Evolutionary conservation across 208 protist genomes (phyloP).

Genomic region (Phytomonas sp.): DNA sequence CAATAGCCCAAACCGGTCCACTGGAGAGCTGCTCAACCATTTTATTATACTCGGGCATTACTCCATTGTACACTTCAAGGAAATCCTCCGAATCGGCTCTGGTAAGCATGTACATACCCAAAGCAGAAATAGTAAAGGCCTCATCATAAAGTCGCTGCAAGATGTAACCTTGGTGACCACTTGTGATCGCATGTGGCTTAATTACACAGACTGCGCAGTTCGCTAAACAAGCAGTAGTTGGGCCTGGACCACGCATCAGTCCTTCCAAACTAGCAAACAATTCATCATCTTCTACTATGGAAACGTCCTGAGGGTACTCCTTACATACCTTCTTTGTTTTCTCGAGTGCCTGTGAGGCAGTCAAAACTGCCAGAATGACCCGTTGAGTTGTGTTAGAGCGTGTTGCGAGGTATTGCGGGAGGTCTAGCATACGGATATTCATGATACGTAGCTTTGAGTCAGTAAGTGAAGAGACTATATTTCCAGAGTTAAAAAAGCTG

Average conservation of each 20-base stretch:
- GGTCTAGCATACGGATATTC: slow-evolving; percentile 60
- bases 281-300: slow-evolving; percentile 33
- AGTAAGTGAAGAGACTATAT: slow-evolving; percentile 6
- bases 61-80: slow-evolving; percentile 95
- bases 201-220: slow-evolving; percentile 93
- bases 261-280: slow-evolving; percentile 3
- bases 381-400: slow-evolving; percentile 21
- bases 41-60: slow-evolving; percentile 90
- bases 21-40: slow-evolving; percentile 90
- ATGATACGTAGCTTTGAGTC: slow-evolving; percentile 52
- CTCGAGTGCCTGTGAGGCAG: slow-evolving; percentile 53
- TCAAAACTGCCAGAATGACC: slow-evolving; percentile 49
- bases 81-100: slow-evolving; percentile 92
- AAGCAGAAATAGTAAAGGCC: slow-evolving; percentile 89
- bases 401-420: slow-evolving; percentile 32
- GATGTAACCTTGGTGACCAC: slow-evolving; percentile 83
- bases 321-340: slow-evolving; percentile 24
- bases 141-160: slow-evolving; percentile 85
- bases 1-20: slow-evolving; percentile 80
- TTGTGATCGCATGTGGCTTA: slow-evolving; percentile 92
- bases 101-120: slow-evolving; percentile 86
- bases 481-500: slow-evolving; percentile 17
- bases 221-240: slow-evolving; percentile 71
- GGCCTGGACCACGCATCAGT: slow-evolving; percentile 35
- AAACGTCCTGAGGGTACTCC: slow-evolving; percentile 26